Evolutionary conservation across 139 green algal genomes (phyloP), one percentile per base, ranked within the genome.

Genomic region (Trebouxia sp.): DNA sequence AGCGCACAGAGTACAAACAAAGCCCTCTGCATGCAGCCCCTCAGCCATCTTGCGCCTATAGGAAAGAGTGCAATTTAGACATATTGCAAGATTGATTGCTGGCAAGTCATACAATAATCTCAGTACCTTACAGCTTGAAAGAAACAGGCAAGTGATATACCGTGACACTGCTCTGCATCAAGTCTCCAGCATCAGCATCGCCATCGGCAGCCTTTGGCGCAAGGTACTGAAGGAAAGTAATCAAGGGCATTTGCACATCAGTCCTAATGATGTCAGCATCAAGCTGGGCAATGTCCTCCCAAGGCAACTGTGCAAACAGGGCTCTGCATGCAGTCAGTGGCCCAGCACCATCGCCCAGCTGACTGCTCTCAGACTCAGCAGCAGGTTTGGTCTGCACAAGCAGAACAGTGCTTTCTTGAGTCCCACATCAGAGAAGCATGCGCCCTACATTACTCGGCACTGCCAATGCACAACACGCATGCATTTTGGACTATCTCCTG

Each of bases 301-400:
- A 79, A 30, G 74, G 74, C 30, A 66, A 17, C 32, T 79, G 74
- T 42, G n/a, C 37, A 53, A 79, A 43, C 28, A 79, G 74, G n/a
- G 20, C 22, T 6, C 30, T 66, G 47, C 47, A 65, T 45, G 74
- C 74, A 26, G n/a, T 62, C 12, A 79, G 28, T 7, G 30, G 22
- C 22, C 14, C 47, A 38, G 39, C 5, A 6, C 26, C 69, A 77
- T 22, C 12, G 58, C 30, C 32, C 26, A 42, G 10, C 1, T 14
- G 47, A 53, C 47, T 53, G 47, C 14, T 53, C 12, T 76, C 66
- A 50, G 66, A 41, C 7, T 47, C 30, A 30, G 66, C 35, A 32
- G 32, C 30, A 30, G 32, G 35, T 26, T 30, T 45, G 45, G 66
- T 24, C 66, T 76, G 30, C 12, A 76, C 35, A 70, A 76, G 17